These are phyloP conservation scores for Ascodesmis nigricans DNA, from an alignment of 495 filamentous ascomycete species.

Conservation along the genomic window DNA sequence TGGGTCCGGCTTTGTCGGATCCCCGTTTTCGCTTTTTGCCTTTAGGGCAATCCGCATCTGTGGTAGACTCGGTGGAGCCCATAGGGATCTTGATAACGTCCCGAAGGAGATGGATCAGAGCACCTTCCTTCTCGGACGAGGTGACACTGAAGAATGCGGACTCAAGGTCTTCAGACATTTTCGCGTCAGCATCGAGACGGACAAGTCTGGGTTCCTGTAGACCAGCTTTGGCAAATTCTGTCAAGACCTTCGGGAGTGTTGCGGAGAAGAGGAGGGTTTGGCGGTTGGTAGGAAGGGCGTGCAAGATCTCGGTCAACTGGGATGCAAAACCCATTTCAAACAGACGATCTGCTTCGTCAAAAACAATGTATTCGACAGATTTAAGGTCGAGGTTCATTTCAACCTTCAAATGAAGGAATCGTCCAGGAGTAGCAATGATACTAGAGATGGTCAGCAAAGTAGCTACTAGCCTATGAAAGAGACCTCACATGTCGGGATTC, in stretches of 20 bases:
- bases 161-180: constrained; percentile 82
- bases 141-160: constrained; percentile 87
- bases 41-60: constrained; percentile 28
- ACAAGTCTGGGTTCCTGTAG: constrained; percentile 73
- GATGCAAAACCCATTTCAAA: constrained; percentile 97
- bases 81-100: constrained; percentile 85
- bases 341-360: constrained; percentile 87
- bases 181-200: constrained; percentile 78
- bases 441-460: background rate
- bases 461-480: background rate
- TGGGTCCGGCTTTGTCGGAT: constrained; percentile 26
- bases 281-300: constrained; percentile 57
- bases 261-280: constrained; percentile 92
- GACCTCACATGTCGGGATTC: constrained; percentile 60
- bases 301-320: constrained; percentile 80
- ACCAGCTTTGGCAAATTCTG: constrained; percentile 87
- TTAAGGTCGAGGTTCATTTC: constrained; percentile 80
- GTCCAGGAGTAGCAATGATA: constrained; percentile 85
- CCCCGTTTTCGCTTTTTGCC: constrained; percentile 50
- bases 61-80: constrained; percentile 30
- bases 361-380: constrained; percentile 75
- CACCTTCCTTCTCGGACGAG: constrained; percentile 76
- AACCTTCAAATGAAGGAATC: constrained; percentile 85
- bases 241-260: constrained; percentile 74
- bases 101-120: constrained; percentile 67